Evolutionary conservation across 2,329 filamentous ascomycete species (phyloP).

Genomic region (Colletotrichum gigasporum): DNA sequence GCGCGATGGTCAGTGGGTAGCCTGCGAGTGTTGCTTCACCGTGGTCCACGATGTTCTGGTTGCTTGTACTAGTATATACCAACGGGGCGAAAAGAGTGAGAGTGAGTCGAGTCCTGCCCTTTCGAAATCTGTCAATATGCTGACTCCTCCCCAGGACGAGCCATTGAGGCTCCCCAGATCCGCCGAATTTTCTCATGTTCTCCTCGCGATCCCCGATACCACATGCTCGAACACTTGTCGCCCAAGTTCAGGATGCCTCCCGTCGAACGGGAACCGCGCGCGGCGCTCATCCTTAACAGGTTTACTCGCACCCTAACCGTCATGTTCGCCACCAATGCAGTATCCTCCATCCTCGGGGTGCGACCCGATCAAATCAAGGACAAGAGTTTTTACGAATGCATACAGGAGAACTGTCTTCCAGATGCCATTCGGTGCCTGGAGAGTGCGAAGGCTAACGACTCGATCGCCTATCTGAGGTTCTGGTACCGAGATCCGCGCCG

Average conservation of each 20-base stretch:
- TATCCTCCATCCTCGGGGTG: conserved; percentile 80
- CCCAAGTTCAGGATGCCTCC: conserved; percentile 77
- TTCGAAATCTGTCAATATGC: background rate
- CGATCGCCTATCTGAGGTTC: conserved; percentile 89
- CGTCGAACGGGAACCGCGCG: conserved; percentile 79
- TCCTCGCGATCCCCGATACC: conserved; percentile 83
- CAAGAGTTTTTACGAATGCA: conserved; percentile 88
- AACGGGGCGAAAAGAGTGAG: conserved; percentile 73
- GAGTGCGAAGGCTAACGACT: conserved; percentile 89
- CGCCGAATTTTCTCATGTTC: conserved; percentile 84
- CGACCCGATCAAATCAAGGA: conserved; percentile 74
- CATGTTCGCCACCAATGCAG: conserved; percentile 85
- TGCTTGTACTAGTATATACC: conserved; percentile 83
- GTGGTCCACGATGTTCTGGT: conserved; percentile 89
- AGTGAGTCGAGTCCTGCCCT: conserved; percentile 62
- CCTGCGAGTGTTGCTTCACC: conserved; percentile 90
- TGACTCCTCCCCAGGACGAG: conserved; percentile 62
- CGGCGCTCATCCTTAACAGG: conserved; percentile 85
- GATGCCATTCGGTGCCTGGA: conserved; percentile 84
- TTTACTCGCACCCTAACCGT: conserved; percentile 85
- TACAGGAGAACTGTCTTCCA: conserved; percentile 78
- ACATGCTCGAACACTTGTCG: conserved; percentile 88
- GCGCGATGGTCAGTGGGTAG: conserved; percentile 75
- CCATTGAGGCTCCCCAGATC: conserved; percentile 80
- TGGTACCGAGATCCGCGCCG: conserved; percentile 80